phyloP scores from a whole-genome alignment of 2,329 filamentous ascomycete species.

The Cladosporium sp. region DNA sequence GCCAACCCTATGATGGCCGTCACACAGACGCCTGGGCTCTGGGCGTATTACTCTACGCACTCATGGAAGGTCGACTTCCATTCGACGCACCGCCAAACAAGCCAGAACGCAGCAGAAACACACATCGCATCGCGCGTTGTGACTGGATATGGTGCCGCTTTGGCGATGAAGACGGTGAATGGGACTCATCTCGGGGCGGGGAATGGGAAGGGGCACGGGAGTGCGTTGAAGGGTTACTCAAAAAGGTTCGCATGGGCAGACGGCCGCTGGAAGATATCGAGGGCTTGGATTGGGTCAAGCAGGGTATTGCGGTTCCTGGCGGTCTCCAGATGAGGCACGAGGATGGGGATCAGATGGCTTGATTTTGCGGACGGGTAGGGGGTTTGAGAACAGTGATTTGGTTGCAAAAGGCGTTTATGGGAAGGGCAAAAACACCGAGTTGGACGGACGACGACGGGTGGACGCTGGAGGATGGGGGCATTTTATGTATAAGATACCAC shows the following conservation, averaged over 20 bases:
- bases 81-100: slow-evolving; percentile 87
- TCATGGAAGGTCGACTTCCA: slow-evolving; percentile 88
- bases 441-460: not conserved
- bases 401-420: not conserved
- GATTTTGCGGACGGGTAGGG: not conserved
- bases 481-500: not conserved
- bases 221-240: slow-evolving; percentile 81
- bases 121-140: slow-evolving; percentile 89
- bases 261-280: slow-evolving; percentile 75
- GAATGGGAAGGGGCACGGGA: slow-evolving; percentile 72
- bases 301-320: slow-evolving; percentile 68
- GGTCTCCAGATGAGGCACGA: slow-evolving; percentile 55
- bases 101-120: slow-evolving; percentile 69
- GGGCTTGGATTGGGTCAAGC: slow-evolving; percentile 71
- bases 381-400: not conserved
- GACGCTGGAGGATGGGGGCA: not conserved
- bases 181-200: slow-evolving; percentile 68
- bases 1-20: slow-evolving; percentile 89
- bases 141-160: slow-evolving; percentile 95
- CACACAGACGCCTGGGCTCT: slow-evolving; percentile 93
- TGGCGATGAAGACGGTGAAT: slow-evolving; percentile 80
- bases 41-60: slow-evolving; percentile 87
- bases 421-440: not conserved
- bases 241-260: slow-evolving; percentile 72
- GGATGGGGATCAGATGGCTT: not conserved